Conservation (phyloP, 441 rosid genomes). For the Corymbia calophylla region DNA sequence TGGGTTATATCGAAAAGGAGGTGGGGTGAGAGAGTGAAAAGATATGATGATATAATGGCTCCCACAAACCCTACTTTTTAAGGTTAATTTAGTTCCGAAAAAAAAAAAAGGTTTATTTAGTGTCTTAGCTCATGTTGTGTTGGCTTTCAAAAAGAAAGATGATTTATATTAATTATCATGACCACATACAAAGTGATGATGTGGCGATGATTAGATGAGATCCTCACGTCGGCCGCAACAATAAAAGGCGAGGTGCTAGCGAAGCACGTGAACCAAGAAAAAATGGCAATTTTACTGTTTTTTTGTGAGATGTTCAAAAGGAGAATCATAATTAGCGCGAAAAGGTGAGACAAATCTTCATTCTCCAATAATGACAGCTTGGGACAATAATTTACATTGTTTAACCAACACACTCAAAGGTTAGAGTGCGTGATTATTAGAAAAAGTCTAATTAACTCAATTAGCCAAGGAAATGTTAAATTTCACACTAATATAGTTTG, state of each 20-base stretch:
- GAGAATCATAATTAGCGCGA: background rate
- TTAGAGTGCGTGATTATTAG: background rate
- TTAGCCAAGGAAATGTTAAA: background rate
- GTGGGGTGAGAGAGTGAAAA: background rate
- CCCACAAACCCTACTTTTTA: background rate
- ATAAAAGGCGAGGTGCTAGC: background rate
- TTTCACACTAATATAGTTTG: accelerated
- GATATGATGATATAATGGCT: background rate
- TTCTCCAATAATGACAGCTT: background rate
- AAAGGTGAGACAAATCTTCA: background rate
- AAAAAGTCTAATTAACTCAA: background rate
- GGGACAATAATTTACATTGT: background rate
- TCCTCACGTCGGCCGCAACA: background rate
- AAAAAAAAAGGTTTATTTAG: too few species aligned
- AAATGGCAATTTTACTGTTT: background rate
- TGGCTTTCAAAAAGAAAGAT: background rate
- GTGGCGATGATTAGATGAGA: background rate
- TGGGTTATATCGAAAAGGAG: background rate
- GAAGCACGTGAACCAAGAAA: background rate
- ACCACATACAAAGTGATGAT: background rate
- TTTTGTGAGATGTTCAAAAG: background rate
- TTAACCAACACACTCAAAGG: background rate
- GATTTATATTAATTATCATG: background rate
- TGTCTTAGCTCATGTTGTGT: background rate
- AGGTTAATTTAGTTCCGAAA: background rate